Percentiles rank a stretch among this genome's conserved stretches.
Conservation (phyloP, 73 alveolate genomes). For the Tetrahymena malaccensis region DNA sequence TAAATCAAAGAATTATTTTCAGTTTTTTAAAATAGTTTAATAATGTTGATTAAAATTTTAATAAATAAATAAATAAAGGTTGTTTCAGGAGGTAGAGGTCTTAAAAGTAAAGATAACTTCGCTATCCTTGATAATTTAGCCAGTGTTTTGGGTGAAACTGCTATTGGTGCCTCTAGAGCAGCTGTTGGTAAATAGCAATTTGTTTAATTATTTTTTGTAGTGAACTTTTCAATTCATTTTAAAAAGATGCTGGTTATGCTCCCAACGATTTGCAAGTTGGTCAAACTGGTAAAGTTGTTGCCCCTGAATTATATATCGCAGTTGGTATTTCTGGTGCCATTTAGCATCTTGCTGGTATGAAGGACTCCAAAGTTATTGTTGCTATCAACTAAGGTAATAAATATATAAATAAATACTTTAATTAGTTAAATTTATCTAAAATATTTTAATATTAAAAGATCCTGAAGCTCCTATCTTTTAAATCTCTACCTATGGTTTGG, state of each 20-base stretch:
- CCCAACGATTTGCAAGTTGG: slow-evolving; percentile 84
- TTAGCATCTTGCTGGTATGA: slow-evolving; percentile 91
- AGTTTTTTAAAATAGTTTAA: too few species aligned
- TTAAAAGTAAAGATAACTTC: slow-evolving; percentile 70
- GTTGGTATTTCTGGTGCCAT: slow-evolving; percentile 96
- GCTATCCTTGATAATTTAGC: slow-evolving; percentile 59
- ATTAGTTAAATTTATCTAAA: too few species aligned
- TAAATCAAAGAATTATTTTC: too few species aligned
- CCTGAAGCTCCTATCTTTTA: slow-evolving; percentile 79
- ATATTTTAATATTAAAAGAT: slow-evolving; percentile 26
- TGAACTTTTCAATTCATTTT: background rate
- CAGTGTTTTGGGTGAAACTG: slow-evolving; percentile 53
- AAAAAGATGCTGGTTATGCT: slow-evolving; percentile 75
- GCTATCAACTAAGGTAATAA: slow-evolving; percentile 74
- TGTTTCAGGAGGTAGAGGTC: slow-evolving; percentile 82
- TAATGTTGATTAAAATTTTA: too few species aligned
- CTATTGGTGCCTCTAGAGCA: slow-evolving; percentile 93
- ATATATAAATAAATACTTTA: too few species aligned
- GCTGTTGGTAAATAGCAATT: slow-evolving; percentile 61
- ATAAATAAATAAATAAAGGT: slow-evolving; percentile 15
- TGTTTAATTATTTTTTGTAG: background rate
- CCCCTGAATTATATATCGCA: slow-evolving; percentile 91
- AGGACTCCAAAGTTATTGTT: slow-evolving; percentile 92
- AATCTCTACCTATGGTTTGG: slow-evolving; percentile 86
- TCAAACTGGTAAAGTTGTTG: slow-evolving; percentile 93